phyloP scores from a whole-genome alignment of 2,329 filamentous ascomycete species.

The Epicoccum sorghinum region DNA sequence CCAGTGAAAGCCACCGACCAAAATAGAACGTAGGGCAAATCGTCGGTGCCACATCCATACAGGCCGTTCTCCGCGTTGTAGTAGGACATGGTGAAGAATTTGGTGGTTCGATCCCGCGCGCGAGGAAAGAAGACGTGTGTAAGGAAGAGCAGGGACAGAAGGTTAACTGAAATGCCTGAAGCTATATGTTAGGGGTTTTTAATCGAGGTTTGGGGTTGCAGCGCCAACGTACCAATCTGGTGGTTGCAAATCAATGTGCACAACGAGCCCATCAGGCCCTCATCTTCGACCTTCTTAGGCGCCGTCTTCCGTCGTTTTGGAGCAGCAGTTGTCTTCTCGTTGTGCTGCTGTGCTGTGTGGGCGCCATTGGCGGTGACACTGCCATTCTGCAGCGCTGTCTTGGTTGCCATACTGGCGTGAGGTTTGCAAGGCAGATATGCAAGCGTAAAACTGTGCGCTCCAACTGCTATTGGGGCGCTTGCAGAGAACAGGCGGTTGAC shows the following conservation, averaged over 20 bases:
- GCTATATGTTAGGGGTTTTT: background rate
- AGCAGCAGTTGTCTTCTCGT: conserved; percentile 16
- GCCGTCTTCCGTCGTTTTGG: conserved; percentile 26
- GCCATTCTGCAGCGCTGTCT: conserved; percentile 21
- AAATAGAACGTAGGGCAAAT: conserved; percentile 76
- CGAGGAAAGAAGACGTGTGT: conserved; percentile 83
- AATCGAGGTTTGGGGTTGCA: background rate
- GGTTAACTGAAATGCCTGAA: conserved; percentile 81
- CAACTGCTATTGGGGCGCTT: background rate
- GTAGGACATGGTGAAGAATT: conserved; percentile 89
- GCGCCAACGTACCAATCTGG: conserved; percentile 71
- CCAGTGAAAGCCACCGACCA: conserved; percentile 87
- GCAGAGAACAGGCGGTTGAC: background rate
- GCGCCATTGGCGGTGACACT: conserved; percentile 14
- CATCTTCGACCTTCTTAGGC: conserved; percentile 63
- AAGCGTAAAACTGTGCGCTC: background rate
- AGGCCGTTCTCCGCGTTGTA: conserved; percentile 70
- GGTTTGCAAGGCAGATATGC: background rate
- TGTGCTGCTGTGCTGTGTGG: conserved; percentile 17
- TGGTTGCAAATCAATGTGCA: conserved; percentile 76
- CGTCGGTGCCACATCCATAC: conserved; percentile 80
- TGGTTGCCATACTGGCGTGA: conserved; percentile 24
- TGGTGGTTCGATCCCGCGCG: conserved; percentile 77
- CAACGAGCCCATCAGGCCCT: conserved; percentile 65
- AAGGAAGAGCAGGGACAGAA: conserved; percentile 80